A percentile compares a stretch with the other conserved stretches of the same genome.
Conservation (phyloP, 768 basidiomycete species). For the Sutorius australiensis region DNA sequence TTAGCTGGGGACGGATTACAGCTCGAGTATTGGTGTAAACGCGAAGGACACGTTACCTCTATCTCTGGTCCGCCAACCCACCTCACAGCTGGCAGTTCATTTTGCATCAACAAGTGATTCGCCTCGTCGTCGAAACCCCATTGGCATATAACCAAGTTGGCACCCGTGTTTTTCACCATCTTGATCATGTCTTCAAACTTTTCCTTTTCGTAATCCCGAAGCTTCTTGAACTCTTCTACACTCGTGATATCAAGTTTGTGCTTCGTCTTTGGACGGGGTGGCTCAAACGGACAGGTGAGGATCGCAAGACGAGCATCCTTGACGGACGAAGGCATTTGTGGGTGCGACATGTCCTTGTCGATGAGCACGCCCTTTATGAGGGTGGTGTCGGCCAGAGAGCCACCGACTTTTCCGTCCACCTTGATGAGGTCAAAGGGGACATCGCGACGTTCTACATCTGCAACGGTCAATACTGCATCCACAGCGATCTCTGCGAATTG, state of each 20-base stretch:
- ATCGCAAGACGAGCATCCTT: conserved; percentile 92
- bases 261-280: conserved; percentile 98
- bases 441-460: conserved; percentile 91
- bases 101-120: conserved; percentile 97
- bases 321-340: conserved; percentile 91
- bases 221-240: conserved; percentile 95
- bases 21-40: neutral
- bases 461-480: conserved; percentile 92
- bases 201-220: conserved; percentile 91
- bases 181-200: conserved; percentile 98
- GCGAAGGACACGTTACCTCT: conserved; percentile 53
- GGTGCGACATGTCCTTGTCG: conserved; percentile 99
- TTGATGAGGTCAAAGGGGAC: conserved; percentile 99
- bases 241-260: conserved; percentile 96
- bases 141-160: conserved; percentile 98
- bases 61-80: conserved; percentile 99
- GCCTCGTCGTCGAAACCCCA: conserved; percentile 99
- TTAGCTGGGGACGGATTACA: conserved; percentile 52
- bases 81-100: conserved; percentile 92
- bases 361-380: conserved; percentile 97
- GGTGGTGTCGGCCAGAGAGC: conserved; percentile 90
- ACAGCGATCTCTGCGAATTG: conserved; percentile 98
- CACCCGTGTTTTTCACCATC: conserved; percentile 92
- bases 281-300: conserved; percentile 98
- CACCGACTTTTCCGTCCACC: conserved; percentile 98